Evolutionary conservation across 768 basidiomycete genomes (phyloP).

Genomic region (Russula lepida): DNA sequence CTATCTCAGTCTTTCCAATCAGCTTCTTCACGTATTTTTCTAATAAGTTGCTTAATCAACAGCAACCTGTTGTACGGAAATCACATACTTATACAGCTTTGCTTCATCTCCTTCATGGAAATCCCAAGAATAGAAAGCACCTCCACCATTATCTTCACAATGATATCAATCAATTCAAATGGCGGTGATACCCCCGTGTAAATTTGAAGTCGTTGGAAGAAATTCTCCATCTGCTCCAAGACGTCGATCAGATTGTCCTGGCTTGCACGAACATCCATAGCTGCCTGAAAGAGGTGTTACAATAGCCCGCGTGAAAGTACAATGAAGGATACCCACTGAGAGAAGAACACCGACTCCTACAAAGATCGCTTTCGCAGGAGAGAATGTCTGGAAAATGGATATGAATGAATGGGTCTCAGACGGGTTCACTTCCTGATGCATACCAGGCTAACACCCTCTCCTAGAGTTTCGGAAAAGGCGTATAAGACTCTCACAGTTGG

Average conservation of each 20-base stretch:
- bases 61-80: not conserved
- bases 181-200: not conserved
- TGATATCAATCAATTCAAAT: not conserved
- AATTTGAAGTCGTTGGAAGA: not conserved
- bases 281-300: not conserved
- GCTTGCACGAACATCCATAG: not conserved
- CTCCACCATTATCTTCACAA: not conserved
- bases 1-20: not conserved
- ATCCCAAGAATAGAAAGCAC: not conserved
- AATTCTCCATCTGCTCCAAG: not conserved
- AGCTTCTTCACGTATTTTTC: not conserved
- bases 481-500: not conserved
- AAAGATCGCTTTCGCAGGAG: not conserved
- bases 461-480: not conserved
- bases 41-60: not conserved
- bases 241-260: not conserved
- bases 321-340: not conserved
- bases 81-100: not conserved
- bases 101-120: not conserved
- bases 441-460: not conserved
- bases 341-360: not conserved
- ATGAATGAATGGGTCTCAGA: not conserved
- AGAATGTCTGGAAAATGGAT: not conserved
- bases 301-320: not conserved
- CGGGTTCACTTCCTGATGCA: not conserved